phyloP scores from a whole-genome alignment of 2,329 filamentous ascomycete genomes.

The Elsinoe australis region DNA sequence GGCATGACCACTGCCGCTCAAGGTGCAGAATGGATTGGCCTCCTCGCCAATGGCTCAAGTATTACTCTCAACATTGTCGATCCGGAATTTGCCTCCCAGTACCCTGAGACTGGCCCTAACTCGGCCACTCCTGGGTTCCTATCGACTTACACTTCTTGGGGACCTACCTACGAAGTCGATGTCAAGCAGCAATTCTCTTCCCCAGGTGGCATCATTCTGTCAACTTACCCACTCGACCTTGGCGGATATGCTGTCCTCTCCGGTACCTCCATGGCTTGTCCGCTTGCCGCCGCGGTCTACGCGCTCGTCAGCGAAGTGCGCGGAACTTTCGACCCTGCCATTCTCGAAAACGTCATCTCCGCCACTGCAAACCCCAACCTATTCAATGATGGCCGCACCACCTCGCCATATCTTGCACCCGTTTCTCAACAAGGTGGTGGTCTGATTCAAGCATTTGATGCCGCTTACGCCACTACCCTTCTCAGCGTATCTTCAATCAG shows the following conservation, averaged over 20 bases:
- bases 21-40: constrained; percentile 22
- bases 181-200: constrained; percentile 51
- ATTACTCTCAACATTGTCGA: constrained; percentile 24
- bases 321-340: constrained; percentile 25
- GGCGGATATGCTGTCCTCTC: constrained; percentile 45
- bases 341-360: constrained; percentile 26
- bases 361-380: constrained; percentile 24
- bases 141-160: constrained; percentile 52
- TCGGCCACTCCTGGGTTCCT: constrained; percentile 42
- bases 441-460: constrained; percentile 53
- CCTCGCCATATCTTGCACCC: constrained; percentile 35
- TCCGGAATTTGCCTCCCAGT: constrained; percentile 20
- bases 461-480: constrained; percentile 47
- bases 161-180: constrained; percentile 53
- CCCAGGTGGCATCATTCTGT: constrained; percentile 52
- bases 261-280: constrained; percentile 55
- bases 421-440: constrained; percentile 55
- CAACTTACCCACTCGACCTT: constrained; percentile 44
- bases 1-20: constrained; percentile 26
- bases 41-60: constrained; percentile 20
- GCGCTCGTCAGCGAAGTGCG: constrained; percentile 28
- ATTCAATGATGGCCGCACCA: constrained; percentile 27
- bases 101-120: constrained; percentile 21
- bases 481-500: constrained; percentile 51
- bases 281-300: constrained; percentile 46